phyloP scores from a whole-genome alignment of 352 stramenopile species.

The Globisporangium lucens region DNA sequence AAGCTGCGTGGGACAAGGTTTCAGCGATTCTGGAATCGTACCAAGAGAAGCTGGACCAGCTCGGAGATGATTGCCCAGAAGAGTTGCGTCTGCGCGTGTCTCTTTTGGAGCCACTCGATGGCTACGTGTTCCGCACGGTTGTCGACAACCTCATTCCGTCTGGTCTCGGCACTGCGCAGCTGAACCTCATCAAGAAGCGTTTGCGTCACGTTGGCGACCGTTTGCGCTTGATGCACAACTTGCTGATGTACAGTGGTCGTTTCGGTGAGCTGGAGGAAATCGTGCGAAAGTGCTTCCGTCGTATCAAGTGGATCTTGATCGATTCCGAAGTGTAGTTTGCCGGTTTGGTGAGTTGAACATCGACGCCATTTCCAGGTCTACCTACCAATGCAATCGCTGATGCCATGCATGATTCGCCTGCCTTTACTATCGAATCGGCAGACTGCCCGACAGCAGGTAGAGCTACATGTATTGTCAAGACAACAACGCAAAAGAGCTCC shows the following conservation, averaged over 20 bases:
- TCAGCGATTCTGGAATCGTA: constrained; percentile 62
- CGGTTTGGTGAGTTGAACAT: background rate
- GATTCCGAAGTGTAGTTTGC: constrained; percentile 80
- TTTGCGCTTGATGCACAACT: constrained; percentile 86
- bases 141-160: constrained; percentile 85
- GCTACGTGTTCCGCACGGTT: constrained; percentile 84
- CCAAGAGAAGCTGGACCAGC: constrained; percentile 66
- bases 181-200: constrained; percentile 88
- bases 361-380: background rate
- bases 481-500: background rate
- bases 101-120: constrained; percentile 74
- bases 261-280: constrained; percentile 85
- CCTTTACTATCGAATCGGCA: background rate
- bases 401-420: background rate
- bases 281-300: constrained; percentile 89
- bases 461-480: background rate
- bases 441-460: background rate
- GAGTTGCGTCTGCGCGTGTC: constrained; percentile 68
- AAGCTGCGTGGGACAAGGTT: constrained; percentile 72
- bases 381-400: background rate
- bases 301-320: constrained; percentile 92
- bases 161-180: constrained; percentile 74
- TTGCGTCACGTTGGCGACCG: constrained; percentile 83
- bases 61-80: constrained; percentile 60
- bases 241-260: constrained; percentile 86